These are phyloP conservation scores for Blechomonas ayalai DNA, from an alignment of 208 protist species.

Conservation along the genomic window DNA sequence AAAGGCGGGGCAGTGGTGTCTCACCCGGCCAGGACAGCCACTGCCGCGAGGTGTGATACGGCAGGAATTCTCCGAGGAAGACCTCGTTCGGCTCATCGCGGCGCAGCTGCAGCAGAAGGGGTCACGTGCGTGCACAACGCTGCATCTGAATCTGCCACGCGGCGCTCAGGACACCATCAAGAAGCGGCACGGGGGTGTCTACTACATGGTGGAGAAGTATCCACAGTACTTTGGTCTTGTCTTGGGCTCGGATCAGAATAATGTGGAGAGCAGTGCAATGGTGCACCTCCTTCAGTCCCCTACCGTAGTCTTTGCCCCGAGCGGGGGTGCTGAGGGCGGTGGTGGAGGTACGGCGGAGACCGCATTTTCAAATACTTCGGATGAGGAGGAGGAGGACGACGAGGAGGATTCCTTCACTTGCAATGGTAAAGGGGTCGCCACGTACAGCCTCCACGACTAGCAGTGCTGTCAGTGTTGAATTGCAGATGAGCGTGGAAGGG, in stretches of 20 bases:
- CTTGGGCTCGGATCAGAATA: conserved; percentile 44
- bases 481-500: no score
- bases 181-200: conserved; percentile 68
- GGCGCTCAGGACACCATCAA: conserved; percentile 70
- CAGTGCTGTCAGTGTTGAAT: no score
- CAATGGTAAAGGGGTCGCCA: no score
- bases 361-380: not conserved
- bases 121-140: conserved; percentile 17
- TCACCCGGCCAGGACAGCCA: conserved; percentile 60
- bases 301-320: conserved; percentile 4
- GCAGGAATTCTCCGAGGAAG: conserved; percentile 67
- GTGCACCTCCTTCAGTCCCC: conserved; percentile 77
- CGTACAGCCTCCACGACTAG: no score
- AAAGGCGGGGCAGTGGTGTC: conserved; percentile 50
- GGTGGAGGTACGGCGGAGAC: no score
- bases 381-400: not conserved
- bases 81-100: conserved; percentile 72
- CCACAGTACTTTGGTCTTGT: conserved; percentile 84
- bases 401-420: no score
- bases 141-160: conserved; percentile 61
- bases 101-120: conserved; percentile 58
- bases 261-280: conserved; percentile 55
- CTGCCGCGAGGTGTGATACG: conserved; percentile 77
- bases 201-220: conserved; percentile 63
- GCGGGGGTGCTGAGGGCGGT: conserved; percentile 9